A percentile compares a stretch with the other conserved stretches of the same genome.
These are phyloP conservation scores for Xylaria sp. DNA, from an alignment of 2,329 filamentous ascomycete species.

Conservation along the genomic window DNA sequence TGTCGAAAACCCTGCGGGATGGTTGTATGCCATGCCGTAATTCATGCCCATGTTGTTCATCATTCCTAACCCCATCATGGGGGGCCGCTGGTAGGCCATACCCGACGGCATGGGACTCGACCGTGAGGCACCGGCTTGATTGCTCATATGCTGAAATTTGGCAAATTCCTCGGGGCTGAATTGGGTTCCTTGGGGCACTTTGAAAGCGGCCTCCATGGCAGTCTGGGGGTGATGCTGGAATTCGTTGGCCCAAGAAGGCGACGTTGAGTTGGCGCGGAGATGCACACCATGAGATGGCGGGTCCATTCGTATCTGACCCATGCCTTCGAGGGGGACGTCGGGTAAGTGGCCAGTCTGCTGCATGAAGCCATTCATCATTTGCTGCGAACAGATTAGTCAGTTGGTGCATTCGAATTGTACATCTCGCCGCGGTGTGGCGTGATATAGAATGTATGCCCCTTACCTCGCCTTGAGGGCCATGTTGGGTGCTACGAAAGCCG, in stretches of 20 bases:
- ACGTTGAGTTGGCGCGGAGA: slow-evolving; percentile 63
- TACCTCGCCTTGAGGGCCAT: slow-evolving; percentile 79
- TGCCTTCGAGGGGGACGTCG: slow-evolving; percentile 62
- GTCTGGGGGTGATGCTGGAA: slow-evolving; percentile 64
- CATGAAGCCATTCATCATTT: slow-evolving; percentile 96
- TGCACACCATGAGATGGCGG: slow-evolving; percentile 61
- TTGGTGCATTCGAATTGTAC: slow-evolving; percentile 13
- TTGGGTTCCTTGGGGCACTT: slow-evolving; percentile 64
- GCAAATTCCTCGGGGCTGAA: slow-evolving; percentile 90
- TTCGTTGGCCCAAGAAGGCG: slow-evolving; percentile 64
- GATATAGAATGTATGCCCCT: slow-evolving; percentile 22
- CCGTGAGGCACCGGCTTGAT: slow-evolving; percentile 62
- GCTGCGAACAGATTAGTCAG: slow-evolving; percentile 44
- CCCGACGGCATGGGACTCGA: slow-evolving; percentile 68
- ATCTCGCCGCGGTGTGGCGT: background rate
- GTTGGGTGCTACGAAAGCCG: slow-evolving; percentile 79
- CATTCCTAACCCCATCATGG: slow-evolving; percentile 68
- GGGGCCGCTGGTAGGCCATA: slow-evolving; percentile 62
- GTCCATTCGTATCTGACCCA: slow-evolving; percentile 57
- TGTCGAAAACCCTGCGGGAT: slow-evolving; percentile 21
- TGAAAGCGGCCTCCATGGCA: slow-evolving; percentile 77
- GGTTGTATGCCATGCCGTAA: slow-evolving; percentile 62
- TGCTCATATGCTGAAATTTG: slow-evolving; percentile 80
- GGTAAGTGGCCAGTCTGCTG: slow-evolving; percentile 75
- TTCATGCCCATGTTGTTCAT: slow-evolving; percentile 62